A percentile compares a stretch with the other conserved stretches of the same genome.
These are phyloP conservation scores for Boletellus ananas DNA, from an alignment of 768 basidiomycete genomes.

Conservation along the genomic window DNA sequence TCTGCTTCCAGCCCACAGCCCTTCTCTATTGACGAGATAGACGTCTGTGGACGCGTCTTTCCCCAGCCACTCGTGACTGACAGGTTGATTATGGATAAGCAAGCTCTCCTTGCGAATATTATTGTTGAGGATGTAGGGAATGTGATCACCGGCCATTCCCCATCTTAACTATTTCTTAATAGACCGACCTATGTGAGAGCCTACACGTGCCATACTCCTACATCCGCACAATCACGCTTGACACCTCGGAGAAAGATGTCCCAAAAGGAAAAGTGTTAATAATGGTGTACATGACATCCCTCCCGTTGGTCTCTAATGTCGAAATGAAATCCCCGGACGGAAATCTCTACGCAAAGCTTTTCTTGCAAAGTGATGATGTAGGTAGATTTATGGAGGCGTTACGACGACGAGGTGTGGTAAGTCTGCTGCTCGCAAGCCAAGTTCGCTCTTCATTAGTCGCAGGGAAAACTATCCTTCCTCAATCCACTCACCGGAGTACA, in stretches of 20 bases:
- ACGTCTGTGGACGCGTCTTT: slow-evolving; percentile 32
- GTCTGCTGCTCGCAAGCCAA: slow-evolving; percentile 6
- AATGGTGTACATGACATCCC: slow-evolving; percentile 29
- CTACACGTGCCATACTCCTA: slow-evolving; percentile 42
- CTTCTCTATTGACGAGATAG: slow-evolving; percentile 43
- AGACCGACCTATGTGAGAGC: slow-evolving; percentile 52
- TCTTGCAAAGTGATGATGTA: slow-evolving; percentile 32
- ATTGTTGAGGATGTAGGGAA: slow-evolving; percentile 21
- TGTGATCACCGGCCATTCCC: not conserved
- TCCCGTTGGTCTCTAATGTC: slow-evolving; percentile 38
- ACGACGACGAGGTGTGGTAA: slow-evolving; percentile 46
- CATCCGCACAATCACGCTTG: slow-evolving; percentile 24
- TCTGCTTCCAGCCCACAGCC: slow-evolving; percentile 51
- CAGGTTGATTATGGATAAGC: slow-evolving; percentile 50
- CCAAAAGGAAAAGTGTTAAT: slow-evolving; percentile 24
- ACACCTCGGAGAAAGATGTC: slow-evolving; percentile 20
- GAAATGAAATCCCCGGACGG: slow-evolving; percentile 19
- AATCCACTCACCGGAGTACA: slow-evolving; percentile 13
- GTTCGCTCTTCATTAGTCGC: slow-evolving; percentile 1
- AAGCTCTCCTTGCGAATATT: slow-evolving; percentile 50
- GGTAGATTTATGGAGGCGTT: slow-evolving; percentile 41
- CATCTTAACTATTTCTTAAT: slow-evolving; percentile 6
- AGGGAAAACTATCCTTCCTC: slow-evolving; percentile 31
- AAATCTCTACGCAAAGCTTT: slow-evolving; percentile 35
- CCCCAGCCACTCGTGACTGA: slow-evolving; percentile 38